Percentiles rank a stretch among this genome's conserved stretches.
Conservation (phyloP, 352 stramenopile genomes). For the Aphanomyces euteiches region DNA sequence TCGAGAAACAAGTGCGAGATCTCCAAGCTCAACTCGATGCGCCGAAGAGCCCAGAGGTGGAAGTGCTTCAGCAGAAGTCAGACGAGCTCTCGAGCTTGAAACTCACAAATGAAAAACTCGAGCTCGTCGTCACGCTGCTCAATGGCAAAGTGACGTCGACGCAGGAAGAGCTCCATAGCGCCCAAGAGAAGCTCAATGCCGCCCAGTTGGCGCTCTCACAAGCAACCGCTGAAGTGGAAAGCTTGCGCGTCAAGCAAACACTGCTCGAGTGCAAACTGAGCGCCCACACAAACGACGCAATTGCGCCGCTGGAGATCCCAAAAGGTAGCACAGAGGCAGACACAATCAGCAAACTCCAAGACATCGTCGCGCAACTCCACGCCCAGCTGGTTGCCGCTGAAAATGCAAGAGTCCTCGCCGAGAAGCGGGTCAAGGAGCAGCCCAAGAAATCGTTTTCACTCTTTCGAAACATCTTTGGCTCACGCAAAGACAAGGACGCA, state of each 20-base stretch:
- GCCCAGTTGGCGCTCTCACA: constrained; percentile 6
- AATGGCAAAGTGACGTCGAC: neutral
- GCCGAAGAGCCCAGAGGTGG: constrained; percentile 40
- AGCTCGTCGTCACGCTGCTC: constrained; percentile 11
- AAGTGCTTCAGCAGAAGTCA: constrained; percentile 42
- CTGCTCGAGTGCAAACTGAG: constrained; percentile 5
- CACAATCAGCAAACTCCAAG: neutral
- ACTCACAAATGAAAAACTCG: constrained; percentile 30
- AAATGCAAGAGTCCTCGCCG: constrained; percentile 1
- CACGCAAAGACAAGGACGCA: neutral
- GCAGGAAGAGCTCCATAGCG: constrained; percentile 1
- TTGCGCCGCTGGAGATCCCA: neutral
- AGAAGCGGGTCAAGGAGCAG: constrained; percentile 1
- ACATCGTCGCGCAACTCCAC: constrained; percentile 21
- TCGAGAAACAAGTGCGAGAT: constrained; percentile 30
- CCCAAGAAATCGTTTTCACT: neutral
- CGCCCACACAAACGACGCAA: neutral
- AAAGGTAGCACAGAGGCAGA: neutral
- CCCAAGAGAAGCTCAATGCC: constrained; percentile 12
- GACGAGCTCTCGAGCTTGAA: constrained; percentile 34
- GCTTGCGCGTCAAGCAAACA: constrained; percentile 2
- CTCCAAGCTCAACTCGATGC: constrained; percentile 6
- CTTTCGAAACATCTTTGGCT: neutral
- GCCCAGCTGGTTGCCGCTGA: constrained; percentile 9
- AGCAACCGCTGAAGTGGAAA: neutral